phyloP scores from a whole-genome alignment of 139 green algal species.

The Closterium sp. region DNA sequence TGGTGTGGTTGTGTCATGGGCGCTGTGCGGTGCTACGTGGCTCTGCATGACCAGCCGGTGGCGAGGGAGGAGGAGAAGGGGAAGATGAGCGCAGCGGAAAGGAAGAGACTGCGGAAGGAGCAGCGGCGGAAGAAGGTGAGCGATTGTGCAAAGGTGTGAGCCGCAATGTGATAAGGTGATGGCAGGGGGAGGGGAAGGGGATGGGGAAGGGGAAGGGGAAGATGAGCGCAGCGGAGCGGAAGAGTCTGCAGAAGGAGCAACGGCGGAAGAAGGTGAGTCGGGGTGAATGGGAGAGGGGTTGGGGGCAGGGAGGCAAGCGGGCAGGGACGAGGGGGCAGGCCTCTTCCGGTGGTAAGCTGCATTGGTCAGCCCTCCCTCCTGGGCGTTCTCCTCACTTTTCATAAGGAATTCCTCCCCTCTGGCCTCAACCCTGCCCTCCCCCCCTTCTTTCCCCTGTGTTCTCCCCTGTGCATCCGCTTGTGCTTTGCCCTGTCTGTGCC shows the following conservation, averaged over 20 bases:
- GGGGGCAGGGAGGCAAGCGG: not conserved
- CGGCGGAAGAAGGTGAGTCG: too few relatives aligned
- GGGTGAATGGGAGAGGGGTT: slow-evolving; percentile 11
- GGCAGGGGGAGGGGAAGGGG: too few relatives aligned
- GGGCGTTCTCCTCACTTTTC: not conserved
- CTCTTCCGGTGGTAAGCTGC: not conserved
- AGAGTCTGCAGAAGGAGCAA: too few relatives aligned
- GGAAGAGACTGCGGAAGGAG: slow-evolving; percentile 12
- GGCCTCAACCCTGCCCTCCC: not conserved
- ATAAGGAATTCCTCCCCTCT: not conserved
- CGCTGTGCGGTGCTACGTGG: slow-evolving; percentile 63
- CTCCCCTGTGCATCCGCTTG: not conserved
- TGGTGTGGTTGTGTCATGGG: slow-evolving; percentile 59
- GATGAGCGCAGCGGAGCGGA: too few relatives aligned
- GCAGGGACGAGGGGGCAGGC: not conserved
- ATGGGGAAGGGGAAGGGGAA: too few relatives aligned
- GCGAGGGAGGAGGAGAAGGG: slow-evolving; percentile 32
- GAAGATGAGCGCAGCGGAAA: slow-evolving; percentile 31
- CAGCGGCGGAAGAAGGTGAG: slow-evolving; percentile 46
- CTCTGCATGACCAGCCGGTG: slow-evolving; percentile 35
- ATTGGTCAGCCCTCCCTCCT: not conserved
- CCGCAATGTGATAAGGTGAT: too few relatives aligned
- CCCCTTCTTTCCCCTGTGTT: not conserved
- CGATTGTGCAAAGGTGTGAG: too few relatives aligned
- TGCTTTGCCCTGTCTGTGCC: not conserved